phyloP scores from a whole-genome alignment of 352 stramenopile genomes.

The Pythium plurisporium region DNA sequence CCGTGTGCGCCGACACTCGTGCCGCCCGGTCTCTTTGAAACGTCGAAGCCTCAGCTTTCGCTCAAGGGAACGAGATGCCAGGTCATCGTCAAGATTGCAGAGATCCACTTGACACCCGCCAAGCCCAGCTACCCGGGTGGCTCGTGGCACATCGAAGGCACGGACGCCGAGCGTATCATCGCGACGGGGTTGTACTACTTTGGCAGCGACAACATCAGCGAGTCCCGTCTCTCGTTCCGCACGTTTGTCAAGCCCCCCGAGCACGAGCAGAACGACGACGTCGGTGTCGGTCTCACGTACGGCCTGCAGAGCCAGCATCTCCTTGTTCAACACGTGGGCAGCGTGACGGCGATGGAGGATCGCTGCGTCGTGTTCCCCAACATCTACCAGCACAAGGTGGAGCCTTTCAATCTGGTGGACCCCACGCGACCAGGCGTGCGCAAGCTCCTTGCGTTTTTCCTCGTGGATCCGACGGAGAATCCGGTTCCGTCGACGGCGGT shows the following conservation, averaged over 20 bases:
- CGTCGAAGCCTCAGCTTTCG: not conserved
- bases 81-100: constrained; percentile 30
- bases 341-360: constrained; percentile 11
- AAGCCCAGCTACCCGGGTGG: constrained; percentile 24
- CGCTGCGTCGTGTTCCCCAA: constrained; percentile 34
- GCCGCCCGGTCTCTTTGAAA: constrained; percentile 11
- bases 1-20: not conserved
- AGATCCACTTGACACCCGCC: constrained; percentile 27
- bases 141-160: constrained; percentile 29
- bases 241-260: constrained; percentile 5
- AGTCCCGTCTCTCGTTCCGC: constrained; percentile 25
- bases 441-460: constrained; percentile 32
- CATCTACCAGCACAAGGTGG: constrained; percentile 24
- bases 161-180: constrained; percentile 18
- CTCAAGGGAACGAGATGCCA: constrained; percentile 15
- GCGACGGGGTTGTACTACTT: constrained; percentile 32
- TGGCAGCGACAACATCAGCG: constrained; percentile 26
- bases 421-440: constrained; percentile 15
- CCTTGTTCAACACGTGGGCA: constrained; percentile 18
- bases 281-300: constrained; percentile 10
- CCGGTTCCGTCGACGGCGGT: constrained; percentile 24
- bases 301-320: not conserved
- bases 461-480: constrained; percentile 23
- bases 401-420: constrained; percentile 26
- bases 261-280: constrained; percentile 13